Base-by-base conservation (phyloP, 108 stramenopile species). In the Discostella stelligeroides region DNA sequence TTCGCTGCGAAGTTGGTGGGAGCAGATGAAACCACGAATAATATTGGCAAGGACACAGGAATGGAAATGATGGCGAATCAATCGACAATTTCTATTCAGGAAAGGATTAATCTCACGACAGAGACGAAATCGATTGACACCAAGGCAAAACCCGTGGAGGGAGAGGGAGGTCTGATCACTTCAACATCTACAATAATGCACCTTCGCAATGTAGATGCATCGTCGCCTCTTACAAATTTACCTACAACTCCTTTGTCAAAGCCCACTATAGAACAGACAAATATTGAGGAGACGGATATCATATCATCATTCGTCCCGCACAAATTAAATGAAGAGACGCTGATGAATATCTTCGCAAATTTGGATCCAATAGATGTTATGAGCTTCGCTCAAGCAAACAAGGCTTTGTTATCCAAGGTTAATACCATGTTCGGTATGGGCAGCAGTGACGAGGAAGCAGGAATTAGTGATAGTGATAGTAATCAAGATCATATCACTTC, bases 341-440 rank as follows among this genome's bases (percentile, higher is more conserved):
- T 94, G 12, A 86, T 90, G 84, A 59, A 70, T 9, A 82, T 94
- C 17, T 91, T 90, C 79, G 75, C 81, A 24, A 90, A 80, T 56
- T 48, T 87, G 53, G 88, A 90, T 63, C 86, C 92, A 4, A 28
- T 86, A 12, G 92, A 91, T 72, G 85, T 94, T 45, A 74, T 94
- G 42, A 86, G 83, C 66, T 81, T 83, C 25, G 92, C 92, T 39
- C 88, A 91, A 76, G 79, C 81, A 13, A 91, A 88, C 50, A 78
- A 87, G 63, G 41, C 47, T 9, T 80, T 94, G 85, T 90, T 87
- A 73, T 78, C 79, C 61, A 73, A 78, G 59, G 79, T 94, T 28
- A 86, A 94, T 77, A 54, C 59, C 40, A 75, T 94, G 53, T 94
- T 91, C 82, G 92, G 86, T 20, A 74, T 86, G 40, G 78, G 69